These are phyloP conservation scores for Termitomyces sp. DNA, from an alignment of 768 basidiomycete species.

Conservation along the genomic window DNA sequence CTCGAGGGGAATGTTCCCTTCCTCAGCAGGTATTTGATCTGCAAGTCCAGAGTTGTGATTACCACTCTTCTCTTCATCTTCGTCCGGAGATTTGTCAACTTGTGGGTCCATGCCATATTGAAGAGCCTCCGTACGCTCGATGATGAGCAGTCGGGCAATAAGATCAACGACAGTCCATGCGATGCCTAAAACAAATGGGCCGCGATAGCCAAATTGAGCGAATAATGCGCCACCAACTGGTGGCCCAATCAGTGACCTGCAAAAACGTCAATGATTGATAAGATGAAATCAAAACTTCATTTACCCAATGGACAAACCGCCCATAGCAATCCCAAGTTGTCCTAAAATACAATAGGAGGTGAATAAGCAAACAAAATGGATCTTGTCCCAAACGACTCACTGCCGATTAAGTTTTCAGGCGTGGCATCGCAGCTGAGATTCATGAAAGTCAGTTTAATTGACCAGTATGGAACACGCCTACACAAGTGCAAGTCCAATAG, in stretches of 20 bases:
- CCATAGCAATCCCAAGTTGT: constrained; percentile 61
- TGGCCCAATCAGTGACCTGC: constrained; percentile 51
- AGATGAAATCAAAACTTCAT: background rate
- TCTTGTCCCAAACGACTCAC: constrained; percentile 28
- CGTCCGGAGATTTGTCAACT: background rate
- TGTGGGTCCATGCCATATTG: constrained; percentile 44
- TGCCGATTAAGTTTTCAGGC: constrained; percentile 43
- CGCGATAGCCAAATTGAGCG: constrained; percentile 52
- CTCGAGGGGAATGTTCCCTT: background rate
- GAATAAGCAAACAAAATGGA: background rate
- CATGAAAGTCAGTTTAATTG: background rate
- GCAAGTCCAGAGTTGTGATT: background rate
- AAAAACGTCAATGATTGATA: background rate
- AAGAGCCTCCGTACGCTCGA: constrained; percentile 51
- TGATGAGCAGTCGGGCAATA: constrained; percentile 48
- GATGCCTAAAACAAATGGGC: constrained; percentile 55
- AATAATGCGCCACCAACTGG: constrained; percentile 57
- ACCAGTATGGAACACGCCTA: constrained; percentile 18
- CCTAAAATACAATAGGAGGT: constrained; percentile 23
- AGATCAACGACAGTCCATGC: constrained; percentile 46
- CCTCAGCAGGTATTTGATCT: background rate
- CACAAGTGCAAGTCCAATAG: constrained; percentile 59
- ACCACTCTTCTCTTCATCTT: background rate
- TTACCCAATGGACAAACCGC: constrained; percentile 54
- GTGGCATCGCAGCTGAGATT: constrained; percentile 49